Base-by-base conservation (phyloP, 306 rosid genomes). In the Fagus sylvatica region DNA sequence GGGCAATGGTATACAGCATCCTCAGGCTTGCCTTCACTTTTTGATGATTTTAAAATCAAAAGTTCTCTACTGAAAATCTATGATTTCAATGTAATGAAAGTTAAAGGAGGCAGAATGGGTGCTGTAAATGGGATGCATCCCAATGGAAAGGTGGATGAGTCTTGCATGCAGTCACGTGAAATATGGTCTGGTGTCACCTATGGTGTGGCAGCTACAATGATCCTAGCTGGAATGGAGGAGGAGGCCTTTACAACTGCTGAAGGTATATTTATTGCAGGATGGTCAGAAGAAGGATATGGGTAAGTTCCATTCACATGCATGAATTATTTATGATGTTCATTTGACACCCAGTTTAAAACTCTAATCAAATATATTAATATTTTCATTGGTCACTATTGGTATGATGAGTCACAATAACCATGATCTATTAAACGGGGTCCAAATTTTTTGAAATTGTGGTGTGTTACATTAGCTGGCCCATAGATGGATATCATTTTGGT, bases 1-100 rank as follows among this genome's bases (percentile, higher is more conserved):
- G 99, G 99, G 85, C 99, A 95, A 81, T 95, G 99, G 99, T 95
- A 95, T 79, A 93, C 98, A 8, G 97, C 98, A 74, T 89, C 98
- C 79, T 91, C 98, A 7, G 98, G 99, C 53, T 80, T 95, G 75
- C 88, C 96, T 76, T 71, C 99, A 9, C 90, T 93, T 81, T 92
- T 93, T 36, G 99, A 95, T 41, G 98, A 95, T 48, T 41, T 15
- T 42, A 91, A 93, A 83, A 83, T 91, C 79, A 87, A 66, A 86
- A 93, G 97, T 87, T 62, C 98, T 60, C 95, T 95, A 12, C 87
- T 80, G 75, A 93, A 91, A 80, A 90, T 95, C 73, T 95, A 64
- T 66, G 97, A 95, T 79, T 95, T 89, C 89, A 95, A 95, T 69
- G 98, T 95, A 65, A 93, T 95, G 99, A 95, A 89, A 82, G 74